Percentiles rank a stretch among this genome's conserved stretches.
Evolutionary conservation across 2,329 filamentous ascomycete species (phyloP).

Genomic region (Hymenoscyphus occultus): DNA sequence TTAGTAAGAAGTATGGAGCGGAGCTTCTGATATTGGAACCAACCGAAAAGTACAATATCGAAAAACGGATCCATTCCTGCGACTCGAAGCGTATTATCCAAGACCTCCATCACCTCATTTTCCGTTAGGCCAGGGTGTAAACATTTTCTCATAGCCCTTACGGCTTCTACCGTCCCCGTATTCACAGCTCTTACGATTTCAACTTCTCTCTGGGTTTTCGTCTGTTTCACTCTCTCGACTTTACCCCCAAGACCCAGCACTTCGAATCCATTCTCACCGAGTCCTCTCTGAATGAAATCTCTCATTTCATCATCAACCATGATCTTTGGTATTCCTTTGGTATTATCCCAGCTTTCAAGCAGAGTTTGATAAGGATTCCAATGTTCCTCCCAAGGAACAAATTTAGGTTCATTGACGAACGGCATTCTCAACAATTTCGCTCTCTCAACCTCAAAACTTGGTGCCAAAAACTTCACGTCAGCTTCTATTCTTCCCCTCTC

Average conservation of each 20-base stretch:
- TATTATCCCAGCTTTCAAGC: constrained; percentile 40
- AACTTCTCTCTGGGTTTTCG: constrained; percentile 54
- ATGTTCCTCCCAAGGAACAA: constrained; percentile 61
- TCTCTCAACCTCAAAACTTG: constrained; percentile 59
- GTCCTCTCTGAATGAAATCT: constrained; percentile 59
- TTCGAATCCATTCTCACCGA: constrained; percentile 52
- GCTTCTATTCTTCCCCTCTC: constrained; percentile 45
- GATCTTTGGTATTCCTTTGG: constrained; percentile 39
- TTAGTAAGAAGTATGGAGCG: constrained; percentile 13
- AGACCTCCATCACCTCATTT: constrained; percentile 52
- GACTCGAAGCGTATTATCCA: constrained; percentile 51
- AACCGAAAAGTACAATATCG: constrained; percentile 59
- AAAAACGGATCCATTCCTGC: constrained; percentile 59
- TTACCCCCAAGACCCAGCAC: constrained; percentile 52
- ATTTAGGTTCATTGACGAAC: constrained; percentile 46
- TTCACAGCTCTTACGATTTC: constrained; percentile 60
- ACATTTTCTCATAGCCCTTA: constrained; percentile 55
- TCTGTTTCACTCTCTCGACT: constrained; percentile 57
- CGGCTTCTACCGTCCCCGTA: constrained; percentile 59
- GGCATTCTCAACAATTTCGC: constrained; percentile 59
- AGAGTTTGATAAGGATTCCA: constrained; percentile 61
- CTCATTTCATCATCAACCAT: constrained; percentile 65
- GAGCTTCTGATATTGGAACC: background rate
- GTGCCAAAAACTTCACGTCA: constrained; percentile 56
- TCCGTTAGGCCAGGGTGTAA: constrained; percentile 57